phyloP scores from a whole-genome alignment of 495 filamentous ascomycete species.

The Friedmanniomyces simplex region DNA sequence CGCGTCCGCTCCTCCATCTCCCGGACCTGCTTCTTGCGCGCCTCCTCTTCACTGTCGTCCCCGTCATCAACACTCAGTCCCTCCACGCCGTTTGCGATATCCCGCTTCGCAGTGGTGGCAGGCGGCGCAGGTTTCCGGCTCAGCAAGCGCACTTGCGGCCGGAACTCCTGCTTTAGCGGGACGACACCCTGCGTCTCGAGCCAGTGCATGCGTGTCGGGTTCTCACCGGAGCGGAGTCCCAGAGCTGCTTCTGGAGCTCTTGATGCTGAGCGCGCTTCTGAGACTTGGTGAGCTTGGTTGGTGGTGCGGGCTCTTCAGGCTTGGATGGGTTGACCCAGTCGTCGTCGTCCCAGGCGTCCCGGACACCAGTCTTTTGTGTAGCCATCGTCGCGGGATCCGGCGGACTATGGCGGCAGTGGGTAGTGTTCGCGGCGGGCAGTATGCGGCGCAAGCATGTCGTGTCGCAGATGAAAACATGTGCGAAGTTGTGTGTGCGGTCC shows the following conservation, averaged over 20 bases:
- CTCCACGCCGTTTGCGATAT: conserved; percentile 37
- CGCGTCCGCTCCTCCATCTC: conserved; percentile 62
- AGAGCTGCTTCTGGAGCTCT: conserved; percentile 72
- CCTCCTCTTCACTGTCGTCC: conserved; percentile 59
- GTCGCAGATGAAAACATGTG: too few relatives aligned
- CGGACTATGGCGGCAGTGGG: too few relatives aligned
- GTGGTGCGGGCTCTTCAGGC: conserved; percentile 14
- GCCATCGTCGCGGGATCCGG: conserved; percentile 36
- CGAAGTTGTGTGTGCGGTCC: neutral
- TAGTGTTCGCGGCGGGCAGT: too few relatives aligned
- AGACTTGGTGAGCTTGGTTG: conserved; percentile 53
- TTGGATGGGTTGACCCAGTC: conserved; percentile 79
- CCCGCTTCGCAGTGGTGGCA: conserved; percentile 38
- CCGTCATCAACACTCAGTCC: conserved; percentile 46
- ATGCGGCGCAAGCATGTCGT: too few relatives aligned
- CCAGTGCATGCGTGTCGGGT: conserved; percentile 60
- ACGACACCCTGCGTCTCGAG: conserved; percentile 54
- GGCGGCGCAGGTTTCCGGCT: conserved; percentile 71
- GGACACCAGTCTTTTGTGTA: conserved; percentile 41
- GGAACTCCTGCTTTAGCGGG: conserved; percentile 71
- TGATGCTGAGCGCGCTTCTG: conserved; percentile 71
- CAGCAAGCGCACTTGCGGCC: conserved; percentile 68
- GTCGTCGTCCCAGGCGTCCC: conserved; percentile 86
- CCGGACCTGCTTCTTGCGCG: conserved; percentile 41
- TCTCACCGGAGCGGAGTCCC: conserved; percentile 80